Base-by-base conservation (phyloP, 2,329 filamentous ascomycete species). In the Malbranchea zuffiana region DNA sequence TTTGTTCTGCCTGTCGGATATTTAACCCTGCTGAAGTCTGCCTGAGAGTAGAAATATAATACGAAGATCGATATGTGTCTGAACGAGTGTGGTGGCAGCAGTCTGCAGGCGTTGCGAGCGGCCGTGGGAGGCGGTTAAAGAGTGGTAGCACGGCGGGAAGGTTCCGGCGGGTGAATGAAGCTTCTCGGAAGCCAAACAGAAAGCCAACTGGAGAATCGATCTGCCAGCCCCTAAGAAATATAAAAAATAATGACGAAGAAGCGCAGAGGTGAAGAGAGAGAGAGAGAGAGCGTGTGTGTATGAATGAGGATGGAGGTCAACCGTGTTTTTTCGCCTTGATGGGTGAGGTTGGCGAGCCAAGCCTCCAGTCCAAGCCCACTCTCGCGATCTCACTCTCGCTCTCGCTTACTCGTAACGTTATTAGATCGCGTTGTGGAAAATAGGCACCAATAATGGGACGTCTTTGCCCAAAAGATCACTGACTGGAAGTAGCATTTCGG, bases 171-270 rank as follows among this genome's bases (percentile, higher is more conserved):
- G 23, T 18, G n/a, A 21, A 40, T 6, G 29, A 30, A 33, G 44
- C 46, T 41, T 43, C 46, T 46, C 50, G 47, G 44, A 43, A 51
- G 45, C 52, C 50, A 53, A 47, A 49, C 49, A 52, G 49, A 50
- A 48, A 47, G 43, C 6, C 42, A 47, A 46, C 45, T 39, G 40
- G 40, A 47, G 43, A 37, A 24, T 37, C 34, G 29, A 37, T 37
- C 34, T 6, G 21, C 34, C 34, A 37, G 34, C 13, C 12, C 20
- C 24, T 13, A 6, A 7, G 17, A 11, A 5, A 10, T 42, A 29
- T 40, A 26, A 36, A 35, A 29, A 31, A 33, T 25, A 45, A 33
- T 40, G 5, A 38, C 40, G 30, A 43, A 37, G 34, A 24, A 36
- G 18, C n/a, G n/a, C n/a, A 37, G 38, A 41, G 35, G 32, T 35